These are phyloP conservation scores for Paramecium biaurelia DNA, from an alignment of 73 alveolate species.

Conservation along the genomic window DNA sequence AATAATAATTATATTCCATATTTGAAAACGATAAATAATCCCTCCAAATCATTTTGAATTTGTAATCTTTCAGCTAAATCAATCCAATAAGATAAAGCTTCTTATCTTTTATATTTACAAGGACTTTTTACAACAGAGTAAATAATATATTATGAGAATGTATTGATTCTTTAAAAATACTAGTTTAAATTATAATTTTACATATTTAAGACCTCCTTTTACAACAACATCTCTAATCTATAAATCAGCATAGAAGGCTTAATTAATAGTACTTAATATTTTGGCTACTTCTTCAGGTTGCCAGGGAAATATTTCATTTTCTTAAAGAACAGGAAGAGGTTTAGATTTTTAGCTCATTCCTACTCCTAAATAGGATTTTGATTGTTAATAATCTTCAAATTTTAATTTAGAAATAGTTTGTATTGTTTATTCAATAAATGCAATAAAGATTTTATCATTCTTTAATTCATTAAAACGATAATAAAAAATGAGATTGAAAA, in stretches of 20 bases:
- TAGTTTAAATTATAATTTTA: not conserved
- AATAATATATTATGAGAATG: not conserved
- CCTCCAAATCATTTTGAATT: not conserved
- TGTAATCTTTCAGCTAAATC: not conserved
- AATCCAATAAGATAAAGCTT: not conserved
- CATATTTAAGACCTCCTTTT: not conserved
- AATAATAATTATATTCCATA: not conserved
- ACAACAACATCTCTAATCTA: not conserved
- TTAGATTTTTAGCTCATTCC: not conserved
- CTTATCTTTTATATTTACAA: not conserved
- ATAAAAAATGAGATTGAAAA: not conserved
- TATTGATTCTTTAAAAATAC: slow-evolving; percentile 5
- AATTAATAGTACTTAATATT: not conserved
- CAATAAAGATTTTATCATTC: not conserved
- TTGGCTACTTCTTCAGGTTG: slow-evolving; percentile 1
- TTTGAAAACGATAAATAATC: not conserved
- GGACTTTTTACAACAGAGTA: slow-evolving; percentile 11
- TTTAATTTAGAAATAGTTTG: not conserved
- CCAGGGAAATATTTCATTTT: not conserved
- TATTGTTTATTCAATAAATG: not conserved
- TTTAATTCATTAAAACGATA: not conserved
- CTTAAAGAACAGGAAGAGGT: not conserved
- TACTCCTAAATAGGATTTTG: not conserved
- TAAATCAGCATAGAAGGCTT: not conserved
- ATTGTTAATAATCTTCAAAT: not conserved